Percentiles rank a stretch among this genome's conserved stretches.
These are phyloP conservation scores for Neopestalotiopsis sp. DNA, from an alignment of 2,329 filamentous ascomycete species.

Conservation along the genomic window DNA sequence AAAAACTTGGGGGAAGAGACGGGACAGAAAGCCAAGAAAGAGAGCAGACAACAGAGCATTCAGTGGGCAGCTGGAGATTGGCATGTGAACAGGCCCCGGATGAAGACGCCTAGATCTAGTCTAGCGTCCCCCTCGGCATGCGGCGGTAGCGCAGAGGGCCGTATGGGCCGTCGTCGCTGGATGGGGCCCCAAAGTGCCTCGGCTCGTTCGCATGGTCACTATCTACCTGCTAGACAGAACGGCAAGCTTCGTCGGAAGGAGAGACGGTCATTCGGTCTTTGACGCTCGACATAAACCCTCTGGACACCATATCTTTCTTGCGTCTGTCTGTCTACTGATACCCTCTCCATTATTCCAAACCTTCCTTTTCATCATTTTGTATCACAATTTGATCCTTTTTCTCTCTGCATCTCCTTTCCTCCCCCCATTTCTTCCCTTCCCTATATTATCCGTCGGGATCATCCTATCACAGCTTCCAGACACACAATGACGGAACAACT, in stretches of 20 bases:
- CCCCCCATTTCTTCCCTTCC: not conserved
- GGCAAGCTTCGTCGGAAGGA: conserved; percentile 20
- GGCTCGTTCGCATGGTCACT: conserved; percentile 16
- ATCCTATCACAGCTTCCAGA: conserved; percentile 18
- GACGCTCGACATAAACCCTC: not conserved
- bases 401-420: not conserved
- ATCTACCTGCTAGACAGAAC: conserved; percentile 7
- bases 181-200: conserved; percentile 19
- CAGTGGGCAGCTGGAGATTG: not conserved
- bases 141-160: not conserved
- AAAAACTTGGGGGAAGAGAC: not conserved
- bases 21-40: not conserved
- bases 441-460: conserved; percentile 8
- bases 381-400: not conserved
- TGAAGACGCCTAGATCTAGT: not conserved
- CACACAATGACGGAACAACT: conserved; percentile 45
- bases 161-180: not conserved
- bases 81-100: conserved; percentile 18
- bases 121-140: conserved; percentile 19
- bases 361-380: not conserved
- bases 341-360: not conserved
- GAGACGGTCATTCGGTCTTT: not conserved
- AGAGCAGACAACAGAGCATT: not conserved
- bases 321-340: not conserved
- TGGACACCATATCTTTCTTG: not conserved